These are phyloP conservation scores for Daldinia eschscholtzii DNA, from an alignment of 2,329 filamentous ascomycete genomes.

Conservation along the genomic window DNA sequence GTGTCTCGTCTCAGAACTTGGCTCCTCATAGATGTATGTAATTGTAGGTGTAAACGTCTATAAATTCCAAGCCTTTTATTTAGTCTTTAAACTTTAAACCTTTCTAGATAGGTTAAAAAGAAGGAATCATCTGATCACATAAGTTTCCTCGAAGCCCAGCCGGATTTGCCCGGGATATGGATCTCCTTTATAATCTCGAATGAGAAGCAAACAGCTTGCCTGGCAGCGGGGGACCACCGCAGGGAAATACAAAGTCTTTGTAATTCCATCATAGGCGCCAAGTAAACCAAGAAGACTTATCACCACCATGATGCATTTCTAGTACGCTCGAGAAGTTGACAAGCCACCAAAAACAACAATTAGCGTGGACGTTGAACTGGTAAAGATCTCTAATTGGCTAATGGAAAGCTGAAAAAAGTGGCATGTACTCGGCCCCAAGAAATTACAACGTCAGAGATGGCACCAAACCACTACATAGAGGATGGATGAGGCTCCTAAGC, in stretches of 20 bases:
- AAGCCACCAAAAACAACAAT: constrained; percentile 21
- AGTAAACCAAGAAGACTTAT: constrained; percentile 41
- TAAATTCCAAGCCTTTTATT: constrained; percentile 14
- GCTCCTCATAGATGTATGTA: constrained; percentile 34
- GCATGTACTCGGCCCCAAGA: constrained; percentile 33
- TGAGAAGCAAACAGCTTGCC: constrained; percentile 11
- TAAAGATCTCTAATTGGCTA: constrained; percentile 28
- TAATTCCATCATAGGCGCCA: constrained; percentile 33
- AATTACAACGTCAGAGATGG: constrained; percentile 38
- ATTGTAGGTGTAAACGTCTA: neutral
- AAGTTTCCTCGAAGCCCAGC: neutral
- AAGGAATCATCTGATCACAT: constrained; percentile 11
- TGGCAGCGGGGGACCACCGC: constrained; percentile 18
- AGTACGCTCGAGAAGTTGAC: constrained; percentile 28
- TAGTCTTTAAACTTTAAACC: constrained; percentile 13
- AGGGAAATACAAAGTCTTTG: constrained; percentile 19
- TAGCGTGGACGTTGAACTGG: constrained; percentile 20
- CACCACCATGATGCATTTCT: constrained; percentile 27
- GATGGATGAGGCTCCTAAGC: constrained; percentile 37
- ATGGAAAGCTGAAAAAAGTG: neutral
- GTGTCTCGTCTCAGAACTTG: constrained; percentile 16
- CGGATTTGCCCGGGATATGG: constrained; percentile 19
- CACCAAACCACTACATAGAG: constrained; percentile 21
- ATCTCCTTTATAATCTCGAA: constrained; percentile 28
- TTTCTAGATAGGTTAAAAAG: constrained; percentile 15